Percentiles rank a stretch among this genome's conserved stretches.
Evolutionary conservation across 2,329 filamentous ascomycete genomes (phyloP).

Genomic region (Fusarium sp.): DNA sequence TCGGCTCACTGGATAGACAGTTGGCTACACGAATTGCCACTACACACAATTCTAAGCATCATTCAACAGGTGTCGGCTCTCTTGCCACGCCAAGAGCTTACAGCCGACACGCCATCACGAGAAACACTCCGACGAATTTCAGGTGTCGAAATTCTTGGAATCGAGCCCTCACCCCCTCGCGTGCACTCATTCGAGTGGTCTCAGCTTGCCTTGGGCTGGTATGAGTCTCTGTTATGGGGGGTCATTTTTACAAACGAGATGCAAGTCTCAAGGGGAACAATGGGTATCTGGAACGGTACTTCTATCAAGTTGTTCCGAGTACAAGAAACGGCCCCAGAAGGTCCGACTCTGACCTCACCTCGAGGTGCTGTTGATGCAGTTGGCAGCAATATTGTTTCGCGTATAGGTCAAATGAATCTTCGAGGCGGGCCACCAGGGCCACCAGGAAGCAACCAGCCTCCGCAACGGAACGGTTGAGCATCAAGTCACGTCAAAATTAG

Average conservation of each 20-base stretch:
- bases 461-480: conserved; percentile 34
- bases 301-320: conserved; percentile 89
- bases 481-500: not conserved
- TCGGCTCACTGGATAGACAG: conserved; percentile 89
- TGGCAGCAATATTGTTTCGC: conserved; percentile 87
- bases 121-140: conserved; percentile 68
- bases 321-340: conserved; percentile 83
- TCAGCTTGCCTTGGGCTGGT: conserved; percentile 90
- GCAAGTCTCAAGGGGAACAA: conserved; percentile 85
- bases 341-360: conserved; percentile 85
- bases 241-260: conserved; percentile 93
- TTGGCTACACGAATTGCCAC: conserved; percentile 91
- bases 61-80: conserved; percentile 75
- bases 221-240: conserved; percentile 93
- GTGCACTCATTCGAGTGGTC: conserved; percentile 97
- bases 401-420: conserved; percentile 86
- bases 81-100: conserved; percentile 65
- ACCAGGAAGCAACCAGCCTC: conserved; percentile 39
- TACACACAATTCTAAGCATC: conserved; percentile 86
- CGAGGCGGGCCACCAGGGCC: conserved; percentile 60
- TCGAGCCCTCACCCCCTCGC: conserved; percentile 80
- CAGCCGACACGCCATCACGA: conserved; percentile 58
- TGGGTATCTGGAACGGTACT: conserved; percentile 95
- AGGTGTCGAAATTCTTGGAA: conserved; percentile 73
- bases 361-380: conserved; percentile 94